phyloP scores from a whole-genome alignment of 768 basidiomycete genomes.

The Hypsizygus marmoreus region DNA sequence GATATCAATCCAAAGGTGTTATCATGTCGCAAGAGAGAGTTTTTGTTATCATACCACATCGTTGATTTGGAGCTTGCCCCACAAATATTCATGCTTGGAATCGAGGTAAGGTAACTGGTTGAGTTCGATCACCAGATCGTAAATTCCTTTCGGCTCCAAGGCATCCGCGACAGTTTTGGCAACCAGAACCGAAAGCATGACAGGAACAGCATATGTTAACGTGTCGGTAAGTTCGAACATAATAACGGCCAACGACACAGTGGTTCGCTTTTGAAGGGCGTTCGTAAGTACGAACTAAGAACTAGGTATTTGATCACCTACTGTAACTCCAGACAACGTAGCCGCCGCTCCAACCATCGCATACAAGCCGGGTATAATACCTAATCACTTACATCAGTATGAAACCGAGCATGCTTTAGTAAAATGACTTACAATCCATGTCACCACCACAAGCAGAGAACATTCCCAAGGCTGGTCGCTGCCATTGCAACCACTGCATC shows the following conservation, averaged over 20 bases:
- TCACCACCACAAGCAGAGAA: conserved; percentile 69
- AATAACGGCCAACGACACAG: conserved; percentile 94
- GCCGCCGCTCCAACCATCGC: conserved; percentile 98
- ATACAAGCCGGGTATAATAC: conserved; percentile 85
- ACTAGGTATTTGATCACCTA: conserved; percentile 36
- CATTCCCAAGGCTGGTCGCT: conserved; percentile 57
- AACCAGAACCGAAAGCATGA: conserved; percentile 86
- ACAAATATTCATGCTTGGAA: conserved; percentile 85
- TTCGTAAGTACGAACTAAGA: conserved; percentile 10
- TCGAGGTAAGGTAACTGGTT: conserved; percentile 92
- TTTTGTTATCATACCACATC: conserved; percentile 62
- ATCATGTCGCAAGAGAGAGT: neutral
- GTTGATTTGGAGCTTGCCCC: conserved; percentile 73
- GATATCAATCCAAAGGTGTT: neutral
- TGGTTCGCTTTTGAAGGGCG: conserved; percentile 63
- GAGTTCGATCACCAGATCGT: conserved; percentile 94
- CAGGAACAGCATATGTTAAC: conserved; percentile 87
- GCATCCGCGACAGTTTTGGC: conserved; percentile 90
- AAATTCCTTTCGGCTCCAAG: conserved; percentile 92
- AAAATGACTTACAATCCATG: conserved; percentile 54
- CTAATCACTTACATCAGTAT: conserved; percentile 23
- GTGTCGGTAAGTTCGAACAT: conserved; percentile 94
- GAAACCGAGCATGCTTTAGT: too few species aligned
- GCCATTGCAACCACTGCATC: conserved; percentile 75
- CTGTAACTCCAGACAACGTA: conserved; percentile 92